phyloP scores from a whole-genome alignment of 2,329 filamentous ascomycete species.

The Leptographium radiaticola region DNA sequence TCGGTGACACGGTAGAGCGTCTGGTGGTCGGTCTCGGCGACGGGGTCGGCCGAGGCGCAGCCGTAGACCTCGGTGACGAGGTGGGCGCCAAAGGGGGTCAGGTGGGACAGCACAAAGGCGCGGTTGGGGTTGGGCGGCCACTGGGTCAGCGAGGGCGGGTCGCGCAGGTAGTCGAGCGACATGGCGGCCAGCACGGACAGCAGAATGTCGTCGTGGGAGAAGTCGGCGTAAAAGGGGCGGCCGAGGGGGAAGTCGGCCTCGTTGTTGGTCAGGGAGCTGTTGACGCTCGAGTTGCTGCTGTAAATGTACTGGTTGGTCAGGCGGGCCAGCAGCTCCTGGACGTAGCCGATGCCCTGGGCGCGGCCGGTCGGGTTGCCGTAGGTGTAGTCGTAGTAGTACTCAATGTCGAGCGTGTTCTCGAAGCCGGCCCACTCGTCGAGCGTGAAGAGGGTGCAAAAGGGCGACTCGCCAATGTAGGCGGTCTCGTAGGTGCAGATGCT shows the following conservation, averaged over 20 bases:
- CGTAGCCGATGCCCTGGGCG: conserved; percentile 38
- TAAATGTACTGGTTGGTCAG: conserved; percentile 31
- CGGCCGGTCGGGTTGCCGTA: conserved; percentile 36
- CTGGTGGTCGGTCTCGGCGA: conserved; percentile 22
- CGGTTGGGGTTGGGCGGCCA: conserved; percentile 29
- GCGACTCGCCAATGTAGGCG: conserved; percentile 32
- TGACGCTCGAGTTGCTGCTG: conserved; percentile 35
- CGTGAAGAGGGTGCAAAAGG: conserved; percentile 41
- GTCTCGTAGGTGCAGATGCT: conserved; percentile 42
- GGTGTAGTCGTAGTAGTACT: conserved; percentile 33
- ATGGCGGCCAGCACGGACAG: conserved; percentile 35
- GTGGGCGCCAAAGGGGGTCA: conserved; percentile 41
- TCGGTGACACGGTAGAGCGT: conserved; percentile 27
- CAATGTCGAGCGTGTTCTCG: conserved; percentile 37
- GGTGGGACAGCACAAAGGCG: conserved; percentile 32
- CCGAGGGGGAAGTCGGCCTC: conserved; percentile 29
- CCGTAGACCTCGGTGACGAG: conserved; percentile 43
- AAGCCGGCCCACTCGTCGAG: conserved; percentile 40
- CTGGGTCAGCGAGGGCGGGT: conserved; percentile 26
- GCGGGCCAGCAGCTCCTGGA: conserved; percentile 36
- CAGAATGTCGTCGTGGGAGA: conserved; percentile 40
- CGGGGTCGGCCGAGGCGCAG: conserved; percentile 27
- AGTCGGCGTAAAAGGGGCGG: conserved; percentile 37
- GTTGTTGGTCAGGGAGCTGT: conserved; percentile 34
- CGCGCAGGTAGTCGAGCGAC: conserved; percentile 39